phyloP scores from a whole-genome alignment of 176 grass and related monocot species.

The Ensete ventricosum region DNA sequence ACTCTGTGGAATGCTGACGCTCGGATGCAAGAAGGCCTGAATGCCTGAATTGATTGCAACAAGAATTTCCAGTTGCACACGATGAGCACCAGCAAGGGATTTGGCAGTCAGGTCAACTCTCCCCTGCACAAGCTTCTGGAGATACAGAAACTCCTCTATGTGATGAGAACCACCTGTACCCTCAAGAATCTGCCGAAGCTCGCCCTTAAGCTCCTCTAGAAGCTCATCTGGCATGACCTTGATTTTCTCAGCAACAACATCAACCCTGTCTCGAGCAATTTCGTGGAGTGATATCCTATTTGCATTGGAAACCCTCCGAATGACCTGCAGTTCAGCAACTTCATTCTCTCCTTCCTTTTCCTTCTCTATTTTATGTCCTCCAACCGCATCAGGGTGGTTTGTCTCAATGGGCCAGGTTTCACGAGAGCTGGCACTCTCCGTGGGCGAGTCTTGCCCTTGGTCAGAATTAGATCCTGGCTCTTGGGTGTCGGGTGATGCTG shows the following conservation, averaged over 20 bases:
- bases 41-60: slow-evolving; percentile 74
- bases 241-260: slow-evolving; percentile 46
- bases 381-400: slow-evolving; percentile 20
- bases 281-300: slow-evolving; percentile 47
- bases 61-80: slow-evolving; percentile 68
- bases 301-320: slow-evolving; percentile 22
- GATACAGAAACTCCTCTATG: slow-evolving; percentile 53
- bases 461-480: slow-evolving; percentile 59
- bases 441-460: slow-evolving; percentile 50
- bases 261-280: slow-evolving; percentile 45
- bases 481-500: slow-evolving; percentile 51
- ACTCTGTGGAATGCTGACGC: slow-evolving; percentile 41
- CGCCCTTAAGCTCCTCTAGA: slow-evolving; percentile 49
- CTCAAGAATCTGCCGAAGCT: slow-evolving; percentile 60
- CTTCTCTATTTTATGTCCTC: slow-evolving; percentile 35
- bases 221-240: slow-evolving; percentile 54
- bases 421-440: slow-evolving; percentile 57
- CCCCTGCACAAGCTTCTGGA: slow-evolving; percentile 63
- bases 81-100: slow-evolving; percentile 46
- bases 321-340: slow-evolving; percentile 11
- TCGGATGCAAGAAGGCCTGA: slow-evolving; percentile 67
- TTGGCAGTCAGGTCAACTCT: slow-evolving; percentile 48
- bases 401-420: slow-evolving; percentile 58
- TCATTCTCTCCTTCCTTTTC: slow-evolving; percentile 46
- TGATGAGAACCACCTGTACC: slow-evolving; percentile 40